Evolutionary conservation across 371 early-diverging fungal species (phyloP).

Genomic region (Lichtheimia ramosa): DNA sequence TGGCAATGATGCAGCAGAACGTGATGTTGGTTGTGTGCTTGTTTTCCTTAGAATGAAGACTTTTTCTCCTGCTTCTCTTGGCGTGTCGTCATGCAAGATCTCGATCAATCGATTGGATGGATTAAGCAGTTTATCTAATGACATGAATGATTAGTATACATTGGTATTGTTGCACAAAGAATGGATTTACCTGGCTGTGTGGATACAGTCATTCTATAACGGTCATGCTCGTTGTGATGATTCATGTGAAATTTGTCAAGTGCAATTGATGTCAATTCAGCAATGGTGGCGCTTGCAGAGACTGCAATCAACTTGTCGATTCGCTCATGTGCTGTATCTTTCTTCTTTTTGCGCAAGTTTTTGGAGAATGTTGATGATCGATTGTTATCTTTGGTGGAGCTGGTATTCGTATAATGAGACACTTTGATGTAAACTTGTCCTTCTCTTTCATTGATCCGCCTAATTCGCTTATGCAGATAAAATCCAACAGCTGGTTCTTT

Average conservation of each 20-base stretch:
- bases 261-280: constrained; percentile 33
- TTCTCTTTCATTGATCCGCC: constrained; percentile 39
- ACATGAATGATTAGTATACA: background rate
- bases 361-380: constrained; percentile 14
- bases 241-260: constrained; percentile 50
- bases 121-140: constrained; percentile 17
- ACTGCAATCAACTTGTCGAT: constrained; percentile 50
- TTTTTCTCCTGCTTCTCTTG: constrained; percentile 30
- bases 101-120: constrained; percentile 16
- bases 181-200: constrained; percentile 13
- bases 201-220: constrained; percentile 14
- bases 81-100: constrained; percentile 21
- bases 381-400: background rate
- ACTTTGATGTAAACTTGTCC: constrained; percentile 48
- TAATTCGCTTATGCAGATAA: constrained; percentile 58
- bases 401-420: constrained; percentile 30
- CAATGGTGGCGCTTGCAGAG: constrained; percentile 24
- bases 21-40: constrained; percentile 1
- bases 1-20: background rate
- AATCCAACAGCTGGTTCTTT: constrained; percentile 50
- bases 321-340: constrained; percentile 13
- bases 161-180: background rate
- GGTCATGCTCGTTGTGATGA: constrained; percentile 16
- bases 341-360: constrained; percentile 18
- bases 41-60: constrained; percentile 31